Evolutionary conservation across 2,329 filamentous ascomycete species (phyloP).

Genomic region (Beauveria varroae): DNA sequence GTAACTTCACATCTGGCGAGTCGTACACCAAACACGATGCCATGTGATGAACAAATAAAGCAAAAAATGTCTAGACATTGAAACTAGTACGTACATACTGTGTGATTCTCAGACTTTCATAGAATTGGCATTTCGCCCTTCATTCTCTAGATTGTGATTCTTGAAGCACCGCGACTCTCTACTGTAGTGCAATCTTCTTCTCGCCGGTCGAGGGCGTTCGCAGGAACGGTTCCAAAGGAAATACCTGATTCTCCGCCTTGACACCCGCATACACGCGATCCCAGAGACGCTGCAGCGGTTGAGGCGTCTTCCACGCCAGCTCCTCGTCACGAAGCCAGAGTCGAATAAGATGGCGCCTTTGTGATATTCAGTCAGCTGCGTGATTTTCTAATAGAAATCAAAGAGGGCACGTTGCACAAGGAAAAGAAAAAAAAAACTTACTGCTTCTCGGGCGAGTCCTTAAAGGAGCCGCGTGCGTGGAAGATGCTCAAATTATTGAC

Average conservation of each 20-base stretch:
- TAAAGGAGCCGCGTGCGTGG: conserved; percentile 44
- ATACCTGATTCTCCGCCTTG: conserved; percentile 42
- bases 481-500: conserved; percentile 48
- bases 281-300: conserved; percentile 39
- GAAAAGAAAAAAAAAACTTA: conserved; percentile 21
- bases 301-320: conserved; percentile 40
- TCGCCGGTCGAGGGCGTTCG: not conserved
- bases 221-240: conserved; percentile 44
- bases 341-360: conserved; percentile 39
- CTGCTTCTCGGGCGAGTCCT: conserved; percentile 35
- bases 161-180: not conserved
- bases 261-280: conserved; percentile 45
- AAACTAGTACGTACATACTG: not conserved
- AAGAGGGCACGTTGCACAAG: no score
- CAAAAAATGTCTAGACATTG: no score
- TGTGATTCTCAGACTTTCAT: not conserved
- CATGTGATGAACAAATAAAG: no score
- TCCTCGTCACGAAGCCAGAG: conserved; percentile 44
- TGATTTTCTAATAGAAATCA: no score
- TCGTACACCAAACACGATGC: no score
- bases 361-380: not conserved
- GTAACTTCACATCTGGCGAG: not conserved
- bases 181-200: not conserved
- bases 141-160: not conserved
- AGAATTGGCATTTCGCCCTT: not conserved